Conservation (phyloP, 257 asterid genomes). For the Leptodermis oblonga region DNA sequence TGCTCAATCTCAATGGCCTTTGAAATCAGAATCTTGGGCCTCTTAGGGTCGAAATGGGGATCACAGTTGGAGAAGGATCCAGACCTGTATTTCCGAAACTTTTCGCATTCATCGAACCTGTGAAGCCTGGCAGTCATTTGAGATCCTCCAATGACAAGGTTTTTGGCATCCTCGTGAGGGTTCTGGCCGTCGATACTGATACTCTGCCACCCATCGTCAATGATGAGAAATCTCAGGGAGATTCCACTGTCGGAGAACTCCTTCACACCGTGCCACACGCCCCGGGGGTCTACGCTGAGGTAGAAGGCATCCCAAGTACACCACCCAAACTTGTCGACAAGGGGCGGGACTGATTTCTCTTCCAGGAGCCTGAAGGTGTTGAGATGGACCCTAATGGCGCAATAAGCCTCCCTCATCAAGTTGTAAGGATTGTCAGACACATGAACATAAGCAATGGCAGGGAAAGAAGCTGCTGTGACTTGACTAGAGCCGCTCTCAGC, state of each 20-base stretch:
- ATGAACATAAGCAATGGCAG: constrained; percentile 51
- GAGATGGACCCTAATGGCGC: constrained; percentile 57
- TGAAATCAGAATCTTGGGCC: constrained; percentile 51
- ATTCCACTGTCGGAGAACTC: constrained; percentile 55
- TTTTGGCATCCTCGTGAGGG: constrained; percentile 44
- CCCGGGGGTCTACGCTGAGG: constrained; percentile 47
- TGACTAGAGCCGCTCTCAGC: constrained; percentile 65
- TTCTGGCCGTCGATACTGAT: constrained; percentile 44
- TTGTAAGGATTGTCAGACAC: constrained; percentile 64
- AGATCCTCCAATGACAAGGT: constrained; percentile 59
- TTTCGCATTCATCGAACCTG: constrained; percentile 59
- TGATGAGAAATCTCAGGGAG: constrained; percentile 56
- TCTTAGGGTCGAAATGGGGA: constrained; percentile 51
- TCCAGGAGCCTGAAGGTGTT: constrained; percentile 58
- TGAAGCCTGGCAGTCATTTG: constrained; percentile 74
- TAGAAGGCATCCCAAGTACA: constrained; percentile 87
- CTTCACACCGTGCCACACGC: constrained; percentile 49
- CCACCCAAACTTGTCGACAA: constrained; percentile 69
- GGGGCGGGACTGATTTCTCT: constrained; percentile 56
- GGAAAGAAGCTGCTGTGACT: constrained; percentile 35
- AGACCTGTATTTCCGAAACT: constrained; percentile 43
- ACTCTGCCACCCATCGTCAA: constrained; percentile 83
- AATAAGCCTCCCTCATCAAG: constrained; percentile 63
- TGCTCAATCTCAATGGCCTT: constrained; percentile 72
- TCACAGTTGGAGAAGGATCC: constrained; percentile 27